Percentiles rank a stretch among this genome's conserved stretches.
Evolutionary conservation across 2,329 filamentous ascomycete species (phyloP).

Genomic region (Stemphylium beticola): DNA sequence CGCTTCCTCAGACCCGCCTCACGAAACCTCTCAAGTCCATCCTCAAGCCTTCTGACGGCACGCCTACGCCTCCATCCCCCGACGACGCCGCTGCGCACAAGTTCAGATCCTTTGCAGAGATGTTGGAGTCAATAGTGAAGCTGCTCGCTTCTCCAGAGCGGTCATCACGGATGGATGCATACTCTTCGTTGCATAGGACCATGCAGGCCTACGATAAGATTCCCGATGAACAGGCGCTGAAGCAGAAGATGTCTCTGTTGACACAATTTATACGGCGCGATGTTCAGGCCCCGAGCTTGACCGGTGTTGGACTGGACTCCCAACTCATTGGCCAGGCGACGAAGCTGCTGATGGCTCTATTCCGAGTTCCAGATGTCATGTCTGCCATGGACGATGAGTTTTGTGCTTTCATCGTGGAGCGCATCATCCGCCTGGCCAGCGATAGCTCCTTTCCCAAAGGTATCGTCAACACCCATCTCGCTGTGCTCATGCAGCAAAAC

Average conservation of each 20-base stretch:
- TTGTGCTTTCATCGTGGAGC: conserved; percentile 78
- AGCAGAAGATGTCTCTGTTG: conserved; percentile 78
- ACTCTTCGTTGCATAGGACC: conserved; percentile 76
- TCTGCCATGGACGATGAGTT: conserved; percentile 78
- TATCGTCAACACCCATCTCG: conserved; percentile 78
- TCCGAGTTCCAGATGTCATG: conserved; percentile 75
- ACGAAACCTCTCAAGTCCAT: conserved; percentile 73
- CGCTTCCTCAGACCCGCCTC: conserved; percentile 58
- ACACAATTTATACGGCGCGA: conserved; percentile 86
- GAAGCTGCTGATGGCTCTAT: conserved; percentile 76
- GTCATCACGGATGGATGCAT: conserved; percentile 80
- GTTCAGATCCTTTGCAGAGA: conserved; percentile 70
- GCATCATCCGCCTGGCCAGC: conserved; percentile 75
- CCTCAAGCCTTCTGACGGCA: conserved; percentile 70
- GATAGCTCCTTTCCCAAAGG: conserved; percentile 75
- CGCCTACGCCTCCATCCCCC: conserved; percentile 43
- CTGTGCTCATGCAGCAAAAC: conserved; percentile 79
- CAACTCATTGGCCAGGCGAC: conserved; percentile 79
- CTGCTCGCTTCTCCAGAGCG: conserved; percentile 78
- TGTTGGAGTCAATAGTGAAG: conserved; percentile 84
- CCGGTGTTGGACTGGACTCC: conserved; percentile 64
- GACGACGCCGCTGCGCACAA: conserved; percentile 54
- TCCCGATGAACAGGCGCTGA: conserved; percentile 55
- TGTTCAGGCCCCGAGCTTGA: conserved; percentile 66
- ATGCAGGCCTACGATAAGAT: conserved; percentile 83